Conservation (phyloP, 2,329 filamentous ascomycete species). For the Claviceps sp. region DNA sequence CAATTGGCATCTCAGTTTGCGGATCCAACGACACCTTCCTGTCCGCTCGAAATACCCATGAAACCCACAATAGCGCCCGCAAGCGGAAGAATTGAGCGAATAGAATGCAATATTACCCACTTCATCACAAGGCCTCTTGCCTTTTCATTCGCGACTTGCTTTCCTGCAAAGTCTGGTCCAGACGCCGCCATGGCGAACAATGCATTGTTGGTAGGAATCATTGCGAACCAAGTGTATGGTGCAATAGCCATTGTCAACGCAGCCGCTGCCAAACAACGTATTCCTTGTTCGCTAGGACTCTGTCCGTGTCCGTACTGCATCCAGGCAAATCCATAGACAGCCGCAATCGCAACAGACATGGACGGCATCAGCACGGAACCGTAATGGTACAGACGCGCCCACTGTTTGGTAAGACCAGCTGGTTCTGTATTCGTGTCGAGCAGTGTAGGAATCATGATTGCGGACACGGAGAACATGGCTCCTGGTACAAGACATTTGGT, state of each 20-base stretch:
- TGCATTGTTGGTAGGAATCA: slow-evolving; percentile 4
- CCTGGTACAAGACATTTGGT: not conserved
- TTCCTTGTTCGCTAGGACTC: not conserved
- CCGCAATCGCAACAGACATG: not conserved
- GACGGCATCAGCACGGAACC: slow-evolving; percentile 4
- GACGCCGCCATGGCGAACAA: not conserved
- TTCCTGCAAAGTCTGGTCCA: not conserved
- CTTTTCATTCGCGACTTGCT: not conserved
- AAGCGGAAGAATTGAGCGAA: slow-evolving; percentile 1
- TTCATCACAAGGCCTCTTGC: slow-evolving; percentile 1
- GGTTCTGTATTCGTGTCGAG: slow-evolving; percentile 3
- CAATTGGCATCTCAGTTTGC: not conserved
- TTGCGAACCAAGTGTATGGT: slow-evolving; percentile 3
- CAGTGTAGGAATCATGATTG: slow-evolving; percentile 2
- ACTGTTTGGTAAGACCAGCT: not conserved
- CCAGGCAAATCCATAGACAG: not conserved
- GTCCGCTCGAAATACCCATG: not conserved
- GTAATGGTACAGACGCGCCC: slow-evolving; percentile 7
- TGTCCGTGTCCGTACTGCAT: not conserved
- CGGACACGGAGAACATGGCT: slow-evolving; percentile 6
- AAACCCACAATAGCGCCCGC: slow-evolving; percentile 1
- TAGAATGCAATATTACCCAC: slow-evolving; percentile 4
- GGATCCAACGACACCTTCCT: not conserved
- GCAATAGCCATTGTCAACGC: slow-evolving; percentile 1
- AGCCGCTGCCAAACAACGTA: not conserved